Conservation (phyloP, 306 rosid genomes). For the Pachyrhizus erosus region DNA sequence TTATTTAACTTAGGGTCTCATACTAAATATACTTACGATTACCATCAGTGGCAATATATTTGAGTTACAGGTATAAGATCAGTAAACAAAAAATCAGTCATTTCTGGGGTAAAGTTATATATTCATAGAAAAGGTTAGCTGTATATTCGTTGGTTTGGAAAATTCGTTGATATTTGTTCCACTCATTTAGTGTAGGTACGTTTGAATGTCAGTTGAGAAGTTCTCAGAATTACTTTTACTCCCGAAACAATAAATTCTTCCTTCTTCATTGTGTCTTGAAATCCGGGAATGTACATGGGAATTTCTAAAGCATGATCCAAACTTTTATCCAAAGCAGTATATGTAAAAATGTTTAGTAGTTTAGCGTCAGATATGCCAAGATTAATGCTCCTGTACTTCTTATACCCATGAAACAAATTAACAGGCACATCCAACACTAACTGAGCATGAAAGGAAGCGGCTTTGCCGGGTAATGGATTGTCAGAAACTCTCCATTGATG, state of each 20-base stretch:
- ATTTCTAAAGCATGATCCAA: too few species aligned
- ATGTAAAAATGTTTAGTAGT: background rate
- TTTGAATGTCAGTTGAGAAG: too few species aligned
- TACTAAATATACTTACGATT: background rate
- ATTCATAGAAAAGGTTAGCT: background rate
- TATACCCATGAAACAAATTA: constrained; percentile 28
- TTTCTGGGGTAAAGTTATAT: background rate
- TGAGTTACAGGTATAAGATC: background rate
- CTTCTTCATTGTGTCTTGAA: too few species aligned
- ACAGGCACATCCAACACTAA: constrained; percentile 94
- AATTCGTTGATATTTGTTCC: background rate
- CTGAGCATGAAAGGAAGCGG: constrained; percentile 95
- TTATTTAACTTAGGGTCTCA: background rate
- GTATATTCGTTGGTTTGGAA: background rate
- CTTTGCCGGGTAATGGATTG: constrained; percentile 98
- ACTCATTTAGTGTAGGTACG: background rate
- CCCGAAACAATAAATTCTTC: too few species aligned
- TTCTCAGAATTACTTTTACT: too few species aligned
- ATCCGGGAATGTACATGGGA: too few species aligned
- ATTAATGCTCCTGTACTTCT: background rate
- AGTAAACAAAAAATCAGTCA: background rate
- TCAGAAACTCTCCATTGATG: constrained; percentile 96
- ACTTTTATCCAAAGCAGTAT: background rate
- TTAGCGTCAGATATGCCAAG: background rate
- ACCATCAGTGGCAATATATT: background rate